phyloP scores from a whole-genome alignment of 2,329 filamentous ascomycete genomes.

The Lasiodiplodia gonubiensis region DNA sequence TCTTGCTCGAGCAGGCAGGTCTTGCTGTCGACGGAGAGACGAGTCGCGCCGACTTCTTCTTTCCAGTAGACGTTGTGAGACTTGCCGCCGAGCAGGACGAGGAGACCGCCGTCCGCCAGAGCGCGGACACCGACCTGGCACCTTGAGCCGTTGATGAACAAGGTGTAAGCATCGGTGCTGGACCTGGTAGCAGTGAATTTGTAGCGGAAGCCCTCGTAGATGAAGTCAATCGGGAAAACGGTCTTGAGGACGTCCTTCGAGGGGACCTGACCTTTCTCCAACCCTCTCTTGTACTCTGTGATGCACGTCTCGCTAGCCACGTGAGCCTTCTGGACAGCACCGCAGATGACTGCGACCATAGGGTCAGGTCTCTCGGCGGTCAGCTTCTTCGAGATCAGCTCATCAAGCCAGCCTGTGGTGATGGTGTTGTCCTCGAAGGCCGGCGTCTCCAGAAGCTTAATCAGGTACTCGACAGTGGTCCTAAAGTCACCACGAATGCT shows the following conservation, averaged over 20 bases:
- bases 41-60: slow-evolving; percentile 94
- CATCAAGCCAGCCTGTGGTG: slow-evolving; percentile 97
- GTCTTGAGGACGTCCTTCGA: slow-evolving; percentile 97
- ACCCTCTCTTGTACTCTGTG: slow-evolving; percentile 80
- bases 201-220: slow-evolving; percentile 95
- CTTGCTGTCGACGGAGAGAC: slow-evolving; percentile 96
- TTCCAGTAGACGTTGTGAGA: slow-evolving; percentile 99
- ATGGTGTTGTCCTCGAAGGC: slow-evolving; percentile 99
- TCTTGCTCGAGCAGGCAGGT: slow-evolving; percentile 97
- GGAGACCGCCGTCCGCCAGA: slow-evolving; percentile 89
- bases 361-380: slow-evolving; percentile 94
- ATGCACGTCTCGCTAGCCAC: slow-evolving; percentile 91
- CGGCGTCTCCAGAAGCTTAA: slow-evolving; percentile 97
- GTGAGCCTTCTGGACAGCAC: slow-evolving; percentile 93
- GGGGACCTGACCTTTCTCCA: slow-evolving; percentile 97
- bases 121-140: slow-evolving; percentile 91
- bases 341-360: slow-evolving; percentile 91
- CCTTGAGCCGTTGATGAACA: slow-evolving; percentile 99
- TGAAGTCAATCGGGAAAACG: slow-evolving; percentile 97
- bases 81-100: slow-evolving; percentile 87
- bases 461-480: slow-evolving; percentile 97
- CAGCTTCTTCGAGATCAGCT: slow-evolving; percentile 96
- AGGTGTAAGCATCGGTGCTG: slow-evolving; percentile 89
- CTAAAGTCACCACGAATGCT: slow-evolving; percentile 99
- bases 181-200: slow-evolving; percentile 97